Conservation (phyloP, 768 basidiomycete genomes). For the Tubosaeta sp. region DNA sequence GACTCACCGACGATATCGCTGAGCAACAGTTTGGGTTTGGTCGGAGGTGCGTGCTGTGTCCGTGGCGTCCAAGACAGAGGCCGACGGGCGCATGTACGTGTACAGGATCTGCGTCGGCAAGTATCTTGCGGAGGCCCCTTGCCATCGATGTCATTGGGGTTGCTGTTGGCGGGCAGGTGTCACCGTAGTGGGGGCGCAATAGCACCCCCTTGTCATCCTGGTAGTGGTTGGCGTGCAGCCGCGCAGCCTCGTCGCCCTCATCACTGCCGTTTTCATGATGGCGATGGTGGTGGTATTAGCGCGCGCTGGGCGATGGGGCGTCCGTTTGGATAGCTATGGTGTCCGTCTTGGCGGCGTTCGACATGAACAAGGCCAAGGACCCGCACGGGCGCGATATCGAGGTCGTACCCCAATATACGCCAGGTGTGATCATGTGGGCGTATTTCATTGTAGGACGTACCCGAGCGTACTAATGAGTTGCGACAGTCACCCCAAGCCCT, state of each 20-base stretch:
- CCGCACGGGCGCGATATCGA: slow-evolving; percentile 28
- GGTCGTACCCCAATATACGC: slow-evolving; percentile 21
- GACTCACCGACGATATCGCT: slow-evolving; percentile 16
- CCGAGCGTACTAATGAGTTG: not conserved
- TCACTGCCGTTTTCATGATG: no score
- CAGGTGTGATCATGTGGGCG: slow-evolving; percentile 25
- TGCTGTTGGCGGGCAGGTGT: no score
- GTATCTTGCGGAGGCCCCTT: slow-evolving; percentile 26
- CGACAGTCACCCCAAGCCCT: slow-evolving; percentile 16
- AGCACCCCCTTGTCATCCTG: no score
- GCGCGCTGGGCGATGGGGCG: no score
- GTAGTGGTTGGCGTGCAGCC: no score
- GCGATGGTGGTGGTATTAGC: no score
- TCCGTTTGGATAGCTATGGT: slow-evolving; percentile 26
- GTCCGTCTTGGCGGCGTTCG: slow-evolving; percentile 24
- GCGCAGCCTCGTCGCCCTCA: no score
- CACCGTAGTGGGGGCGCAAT: no score
- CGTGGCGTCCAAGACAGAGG: not conserved
- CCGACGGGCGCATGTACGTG: no score
- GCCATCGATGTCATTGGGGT: no score
- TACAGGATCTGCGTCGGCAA: slow-evolving; percentile 24
- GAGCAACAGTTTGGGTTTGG: slow-evolving; percentile 23
- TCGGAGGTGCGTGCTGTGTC: slow-evolving; percentile 9
- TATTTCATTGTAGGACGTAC: not conserved
- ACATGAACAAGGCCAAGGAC: slow-evolving; percentile 29